Percentiles rank a stretch among this genome's conserved stretches.
Evolutionary conservation across 1,139 yeast genomes (phyloP).

Genomic region (Pichia norvegensis): DNA sequence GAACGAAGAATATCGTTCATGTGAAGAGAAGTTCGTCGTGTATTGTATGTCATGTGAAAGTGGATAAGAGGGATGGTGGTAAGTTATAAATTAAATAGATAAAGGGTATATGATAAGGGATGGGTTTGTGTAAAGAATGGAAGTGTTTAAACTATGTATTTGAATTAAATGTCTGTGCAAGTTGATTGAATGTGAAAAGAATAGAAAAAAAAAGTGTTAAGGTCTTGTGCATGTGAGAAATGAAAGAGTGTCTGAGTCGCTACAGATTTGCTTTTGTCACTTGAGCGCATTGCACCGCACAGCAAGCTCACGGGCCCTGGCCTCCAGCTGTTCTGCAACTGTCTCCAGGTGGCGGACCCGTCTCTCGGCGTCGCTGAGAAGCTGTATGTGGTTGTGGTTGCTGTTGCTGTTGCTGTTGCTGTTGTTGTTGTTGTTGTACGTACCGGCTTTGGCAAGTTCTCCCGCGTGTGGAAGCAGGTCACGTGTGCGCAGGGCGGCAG

Average conservation of each 20-base stretch:
- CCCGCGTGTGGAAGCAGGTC: background rate
- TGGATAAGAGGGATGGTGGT: background rate
- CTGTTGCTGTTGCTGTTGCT: background rate
- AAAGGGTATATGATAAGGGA: background rate
- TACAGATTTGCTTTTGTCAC: too few relatives aligned
- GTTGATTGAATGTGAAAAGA: background rate
- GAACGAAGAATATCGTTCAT: background rate
- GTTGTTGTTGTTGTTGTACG: background rate
- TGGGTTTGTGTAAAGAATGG: background rate
- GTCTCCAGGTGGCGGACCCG: constrained; percentile 20
- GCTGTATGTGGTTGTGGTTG: background rate
- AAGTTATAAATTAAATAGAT: too few relatives aligned
- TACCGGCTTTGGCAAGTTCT: background rate
- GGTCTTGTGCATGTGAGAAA: background rate
- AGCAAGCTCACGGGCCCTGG: constrained; percentile 45
- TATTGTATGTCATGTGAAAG: background rate
- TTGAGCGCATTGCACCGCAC: too few relatives aligned
- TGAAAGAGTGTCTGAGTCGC: too few relatives aligned
- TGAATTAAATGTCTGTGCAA: background rate
- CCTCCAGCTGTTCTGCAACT: constrained; percentile 44
- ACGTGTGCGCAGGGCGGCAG: constrained; percentile 30
- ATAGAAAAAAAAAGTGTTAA: too few relatives aligned
- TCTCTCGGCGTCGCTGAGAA: background rate
- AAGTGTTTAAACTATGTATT: too few relatives aligned
- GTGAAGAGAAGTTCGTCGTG: background rate